Evolutionary conservation across 2,329 filamentous ascomycete genomes (phyloP), one percentile per base, ranked within the genome.

Genomic region (Ophiostoma himal-ulmi): DNA sequence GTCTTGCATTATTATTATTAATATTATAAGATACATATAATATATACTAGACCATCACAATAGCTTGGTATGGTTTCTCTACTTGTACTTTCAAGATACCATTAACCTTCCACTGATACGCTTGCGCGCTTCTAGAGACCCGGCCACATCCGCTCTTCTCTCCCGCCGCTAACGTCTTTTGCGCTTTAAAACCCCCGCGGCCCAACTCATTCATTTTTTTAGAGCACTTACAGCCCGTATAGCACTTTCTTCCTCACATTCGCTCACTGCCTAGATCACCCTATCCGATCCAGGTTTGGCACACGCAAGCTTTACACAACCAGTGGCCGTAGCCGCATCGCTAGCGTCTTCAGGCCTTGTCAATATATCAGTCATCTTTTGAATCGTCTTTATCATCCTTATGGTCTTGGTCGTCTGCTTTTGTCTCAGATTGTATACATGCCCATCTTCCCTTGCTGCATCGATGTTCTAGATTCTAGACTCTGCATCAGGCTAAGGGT

Each of bases 101-200:
- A 30, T 48, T 44, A 5, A 5, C 41, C 44, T 20, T 20, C 44
- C 44, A 48, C 44, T 20, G 6, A 30, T 48, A 10, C 22, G 8
- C 57, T 62, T 62, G 22, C 26, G 11, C 26, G 57, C 22, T 62
- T 34, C 57, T 34, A 26, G 14, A 62, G 26, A 62, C 57, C 57
- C 57, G 57, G 57, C 57, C 57, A 62, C 26, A 62, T 62, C 57
- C 57, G 57, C 57, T 26, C 26, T 13, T 62, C 57, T 62, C 26
- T 62, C 57, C 57, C 57, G 57, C 57, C 57, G 57, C 57, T 62
- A 62, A 62, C 57, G 26, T 57, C 26, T 30, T 62, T 26, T 62
- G 57, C 57, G n/a, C 52, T 26, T 57, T 57, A 30, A 62, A 62
- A 34, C 20, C 57, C 57, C 57, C 57, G 57, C 13, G 57, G 57